Conservation (phyloP, 2,329 filamentous ascomycete species). For the Thelonectria discophora region DNA sequence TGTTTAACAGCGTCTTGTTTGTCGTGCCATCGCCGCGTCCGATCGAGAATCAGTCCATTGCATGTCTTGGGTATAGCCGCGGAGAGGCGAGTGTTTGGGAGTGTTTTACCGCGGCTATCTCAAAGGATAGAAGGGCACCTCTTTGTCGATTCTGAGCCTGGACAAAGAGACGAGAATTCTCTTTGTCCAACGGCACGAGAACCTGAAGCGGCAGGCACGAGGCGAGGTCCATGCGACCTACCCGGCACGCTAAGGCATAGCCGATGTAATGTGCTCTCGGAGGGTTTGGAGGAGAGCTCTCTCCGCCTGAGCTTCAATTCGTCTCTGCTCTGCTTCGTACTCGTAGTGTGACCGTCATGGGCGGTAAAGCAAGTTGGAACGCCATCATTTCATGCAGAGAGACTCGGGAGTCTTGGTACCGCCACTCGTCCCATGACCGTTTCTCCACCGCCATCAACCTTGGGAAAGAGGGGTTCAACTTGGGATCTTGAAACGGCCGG, state of each 20-base stretch:
- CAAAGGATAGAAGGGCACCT: no score
- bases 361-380: neutral
- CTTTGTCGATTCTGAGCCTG: neutral
- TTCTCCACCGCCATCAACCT: neutral
- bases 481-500: neutral
- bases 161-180: neutral
- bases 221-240: no score
- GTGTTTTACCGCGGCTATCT: neutral
- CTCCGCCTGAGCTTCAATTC: neutral
- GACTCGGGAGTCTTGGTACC: neutral
- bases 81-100: neutral
- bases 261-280: neutral
- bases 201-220: neutral
- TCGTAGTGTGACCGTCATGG: neutral
- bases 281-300: neutral
- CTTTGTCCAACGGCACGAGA: no score
- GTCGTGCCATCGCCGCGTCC: slow-evolving; percentile 13
- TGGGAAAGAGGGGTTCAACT: neutral
- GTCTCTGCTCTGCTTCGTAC: neutral
- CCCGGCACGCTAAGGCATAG: neutral
- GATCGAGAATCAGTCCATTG: neutral
- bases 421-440: neutral
- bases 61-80: neutral
- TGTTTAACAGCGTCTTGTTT: neutral
- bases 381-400: neutral